A percentile compares a stretch with the other conserved stretches of the same genome.
Evolutionary conservation across 2,329 filamentous ascomycete genomes (phyloP).

Genomic region (Penicillium glabrum): DNA sequence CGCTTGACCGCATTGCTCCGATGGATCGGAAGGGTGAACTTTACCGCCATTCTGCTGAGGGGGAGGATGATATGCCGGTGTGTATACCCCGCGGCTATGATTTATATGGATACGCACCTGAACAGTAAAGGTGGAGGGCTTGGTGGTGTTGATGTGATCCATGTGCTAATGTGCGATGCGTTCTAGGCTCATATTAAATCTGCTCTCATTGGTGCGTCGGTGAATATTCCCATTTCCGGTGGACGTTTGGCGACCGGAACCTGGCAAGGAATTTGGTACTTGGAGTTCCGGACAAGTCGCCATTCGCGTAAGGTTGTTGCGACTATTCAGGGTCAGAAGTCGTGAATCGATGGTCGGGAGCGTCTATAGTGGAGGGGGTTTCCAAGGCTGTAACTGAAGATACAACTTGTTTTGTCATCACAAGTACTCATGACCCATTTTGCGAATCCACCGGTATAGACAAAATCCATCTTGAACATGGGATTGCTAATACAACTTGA

Average conservation of each 20-base stretch:
- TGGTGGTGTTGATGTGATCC: background rate
- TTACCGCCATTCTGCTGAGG: slow-evolving; percentile 86
- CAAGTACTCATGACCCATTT: background rate
- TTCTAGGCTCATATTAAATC: slow-evolving; percentile 85
- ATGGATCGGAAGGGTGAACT: slow-evolving; percentile 73
- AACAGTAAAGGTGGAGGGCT: background rate
- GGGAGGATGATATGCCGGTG: slow-evolving; percentile 89
- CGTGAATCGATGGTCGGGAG: slow-evolving; percentile 24
- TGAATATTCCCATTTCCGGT: slow-evolving; percentile 87
- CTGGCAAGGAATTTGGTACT: slow-evolving; percentile 78
- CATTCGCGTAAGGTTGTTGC: slow-evolving; percentile 83
- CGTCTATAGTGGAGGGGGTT: slow-evolving; percentile 10
- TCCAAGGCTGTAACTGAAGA: background rate
- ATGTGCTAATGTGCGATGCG: background rate
- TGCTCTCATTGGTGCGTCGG: slow-evolving; percentile 80
- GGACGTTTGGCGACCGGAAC: slow-evolving; percentile 70
- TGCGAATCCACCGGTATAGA: background rate
- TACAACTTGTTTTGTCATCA: background rate
- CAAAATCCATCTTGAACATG: background rate
- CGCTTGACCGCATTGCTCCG: slow-evolving; percentile 84
- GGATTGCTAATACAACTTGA: background rate
- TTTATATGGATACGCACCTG: background rate
- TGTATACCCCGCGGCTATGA: background rate
- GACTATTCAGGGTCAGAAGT: slow-evolving; percentile 86
- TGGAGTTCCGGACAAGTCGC: slow-evolving; percentile 78